Evolutionary conservation across 2,329 filamentous ascomycete species (phyloP).

Genomic region (Capronia americana): DNA sequence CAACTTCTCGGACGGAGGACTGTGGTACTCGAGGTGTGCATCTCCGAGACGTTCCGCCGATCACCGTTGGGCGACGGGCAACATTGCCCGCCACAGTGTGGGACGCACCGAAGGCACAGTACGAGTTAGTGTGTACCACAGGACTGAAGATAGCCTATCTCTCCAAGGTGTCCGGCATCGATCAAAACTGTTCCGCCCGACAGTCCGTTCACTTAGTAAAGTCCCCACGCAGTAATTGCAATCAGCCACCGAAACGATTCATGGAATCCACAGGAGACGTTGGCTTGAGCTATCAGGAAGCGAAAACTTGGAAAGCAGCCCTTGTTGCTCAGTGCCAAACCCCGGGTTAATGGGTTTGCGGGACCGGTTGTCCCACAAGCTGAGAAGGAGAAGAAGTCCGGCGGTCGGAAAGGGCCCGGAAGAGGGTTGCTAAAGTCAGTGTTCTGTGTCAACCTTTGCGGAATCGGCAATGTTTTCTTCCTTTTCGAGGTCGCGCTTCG

Average conservation of each 20-base stretch:
- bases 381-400: neutral
- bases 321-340: conserved; percentile 3
- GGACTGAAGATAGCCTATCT: neutral
- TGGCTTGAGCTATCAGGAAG: conserved; percentile 4
- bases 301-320: neutral
- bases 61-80: conserved; percentile 1
- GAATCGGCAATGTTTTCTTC: conserved; percentile 13
- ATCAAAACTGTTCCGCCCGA: neutral
- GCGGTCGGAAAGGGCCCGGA: neutral
- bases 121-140: neutral
- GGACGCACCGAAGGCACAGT: neutral
- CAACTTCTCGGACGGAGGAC: neutral
- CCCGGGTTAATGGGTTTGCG: conserved; percentile 8
- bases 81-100: conserved; percentile 3
- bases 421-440: neutral
- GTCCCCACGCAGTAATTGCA: neutral
- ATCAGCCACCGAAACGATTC: neutral
- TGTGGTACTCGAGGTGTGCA: conserved; percentile 1
- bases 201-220: neutral
- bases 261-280: neutral
- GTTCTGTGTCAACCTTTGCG: neutral
- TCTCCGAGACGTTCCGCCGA: conserved; percentile 2
- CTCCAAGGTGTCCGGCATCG: neutral
- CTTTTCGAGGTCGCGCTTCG: conserved; percentile 12
- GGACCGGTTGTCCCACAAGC: conserved; percentile 6